Evolutionary conservation across 352 stramenopile genomes (phyloP).

Genomic region (Albugo candida): DNA sequence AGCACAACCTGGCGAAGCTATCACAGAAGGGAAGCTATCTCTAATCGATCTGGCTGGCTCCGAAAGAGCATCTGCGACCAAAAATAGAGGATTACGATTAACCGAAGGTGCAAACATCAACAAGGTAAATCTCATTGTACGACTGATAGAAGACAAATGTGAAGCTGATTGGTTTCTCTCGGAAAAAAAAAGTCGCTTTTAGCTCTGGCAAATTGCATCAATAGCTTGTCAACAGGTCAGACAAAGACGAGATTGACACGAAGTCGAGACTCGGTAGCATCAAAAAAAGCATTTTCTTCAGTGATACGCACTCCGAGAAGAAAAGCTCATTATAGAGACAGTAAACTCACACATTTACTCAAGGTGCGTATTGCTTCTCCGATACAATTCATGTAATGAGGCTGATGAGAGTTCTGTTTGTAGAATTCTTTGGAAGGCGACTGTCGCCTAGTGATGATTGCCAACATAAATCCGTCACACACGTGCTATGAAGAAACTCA

Average conservation of each 20-base stretch:
- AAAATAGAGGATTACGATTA: constrained; percentile 41
- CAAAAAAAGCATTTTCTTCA: constrained; percentile 7
- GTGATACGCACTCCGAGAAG: constrained; percentile 8
- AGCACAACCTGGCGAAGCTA: constrained; percentile 24
- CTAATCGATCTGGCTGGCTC: constrained; percentile 72
- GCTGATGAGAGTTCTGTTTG: neutral
- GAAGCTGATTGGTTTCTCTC: no score
- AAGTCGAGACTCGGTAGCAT: constrained; percentile 56
- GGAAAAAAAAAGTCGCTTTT: constrained; percentile 23
- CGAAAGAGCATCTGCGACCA: constrained; percentile 56
- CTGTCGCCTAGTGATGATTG: constrained; percentile 81
- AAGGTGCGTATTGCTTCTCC: constrained; percentile 19
- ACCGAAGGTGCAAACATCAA: constrained; percentile 51
- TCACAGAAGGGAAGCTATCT: constrained; percentile 54
- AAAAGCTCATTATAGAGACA: constrained; percentile 72
- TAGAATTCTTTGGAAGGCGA: constrained; percentile 76
- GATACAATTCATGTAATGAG: neutral
- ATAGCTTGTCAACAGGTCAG: constrained; percentile 29
- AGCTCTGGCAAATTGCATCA: constrained; percentile 81
- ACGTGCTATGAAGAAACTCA: constrained; percentile 75
- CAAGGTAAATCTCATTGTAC: constrained; percentile 17
- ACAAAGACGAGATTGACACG: constrained; percentile 37
- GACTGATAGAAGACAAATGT: neutral
- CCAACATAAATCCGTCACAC: constrained; percentile 62
- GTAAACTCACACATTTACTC: constrained; percentile 70